Conservation (phyloP, 208 protist genomes). For the Tetramitus jugosus region DNA sequence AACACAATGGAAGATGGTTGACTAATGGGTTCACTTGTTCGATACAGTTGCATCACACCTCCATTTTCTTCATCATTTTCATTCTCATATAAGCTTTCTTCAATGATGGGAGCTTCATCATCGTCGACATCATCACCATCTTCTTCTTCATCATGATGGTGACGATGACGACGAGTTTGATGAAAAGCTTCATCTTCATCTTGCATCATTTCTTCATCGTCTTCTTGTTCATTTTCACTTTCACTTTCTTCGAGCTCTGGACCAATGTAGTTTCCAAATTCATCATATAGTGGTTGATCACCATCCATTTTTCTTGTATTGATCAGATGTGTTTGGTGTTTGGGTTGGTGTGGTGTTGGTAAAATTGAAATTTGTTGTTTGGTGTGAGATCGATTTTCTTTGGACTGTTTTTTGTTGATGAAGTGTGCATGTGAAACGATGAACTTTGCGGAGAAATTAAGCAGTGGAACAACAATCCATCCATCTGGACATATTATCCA, state of each 20-base stretch:
- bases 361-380: too few species aligned
- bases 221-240: slow-evolving; percentile 36
- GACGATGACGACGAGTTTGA: too few species aligned
- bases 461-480: too few species aligned
- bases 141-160: slow-evolving; percentile 33
- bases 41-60: not conserved
- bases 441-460: too few species aligned
- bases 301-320: too few species aligned
- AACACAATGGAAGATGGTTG: slow-evolving; percentile 48
- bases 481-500: too few species aligned
- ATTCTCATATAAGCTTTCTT: too few species aligned
- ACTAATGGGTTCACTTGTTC: not conserved
- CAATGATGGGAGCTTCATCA: slow-evolving; percentile 21
- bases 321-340: too few species aligned
- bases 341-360: too few species aligned
- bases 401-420: too few species aligned
- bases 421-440: too few species aligned
- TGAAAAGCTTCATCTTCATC: slow-evolving; percentile 32
- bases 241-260: slow-evolving; percentile 50
- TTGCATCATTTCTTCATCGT: slow-evolving; percentile 25
- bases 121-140: slow-evolving; percentile 30
- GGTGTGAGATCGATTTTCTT: too few species aligned
- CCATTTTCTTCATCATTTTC: slow-evolving; percentile 4
- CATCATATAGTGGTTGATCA: slow-evolving; percentile 65
- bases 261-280: slow-evolving; percentile 86